Conservation (phyloP, 2,329 filamentous ascomycete genomes). For the Diplodia corticola region DNA sequence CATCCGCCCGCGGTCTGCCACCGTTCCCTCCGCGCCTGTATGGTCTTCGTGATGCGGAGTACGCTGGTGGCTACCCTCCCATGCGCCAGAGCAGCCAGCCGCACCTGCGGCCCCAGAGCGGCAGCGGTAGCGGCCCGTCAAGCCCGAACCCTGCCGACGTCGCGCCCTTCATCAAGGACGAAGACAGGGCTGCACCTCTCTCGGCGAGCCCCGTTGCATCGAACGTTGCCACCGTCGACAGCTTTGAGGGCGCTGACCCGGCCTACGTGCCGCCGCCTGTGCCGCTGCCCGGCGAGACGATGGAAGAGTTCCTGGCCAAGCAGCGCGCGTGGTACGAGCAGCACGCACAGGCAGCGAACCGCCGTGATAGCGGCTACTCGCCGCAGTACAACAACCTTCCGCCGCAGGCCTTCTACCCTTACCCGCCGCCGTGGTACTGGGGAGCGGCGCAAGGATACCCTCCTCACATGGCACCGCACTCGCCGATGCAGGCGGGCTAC, state of each 20-base stretch:
- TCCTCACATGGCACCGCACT: neutral
- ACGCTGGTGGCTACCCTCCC: neutral
- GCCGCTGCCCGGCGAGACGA: constrained; percentile 1
- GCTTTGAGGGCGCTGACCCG: neutral
- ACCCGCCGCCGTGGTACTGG: constrained; percentile 13
- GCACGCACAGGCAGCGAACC: neutral
- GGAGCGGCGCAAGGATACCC: neutral
- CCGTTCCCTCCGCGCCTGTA: constrained; percentile 8
- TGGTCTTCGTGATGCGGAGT: neutral
- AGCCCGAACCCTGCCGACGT: neutral
- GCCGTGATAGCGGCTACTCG: constrained; percentile 17
- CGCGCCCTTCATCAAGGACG: neutral
- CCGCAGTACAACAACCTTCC: constrained; percentile 3
- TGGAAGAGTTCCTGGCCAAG: constrained; percentile 9
- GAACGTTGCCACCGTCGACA: constrained; percentile 4
- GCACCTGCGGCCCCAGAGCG: neutral
- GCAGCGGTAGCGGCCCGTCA: neutral
- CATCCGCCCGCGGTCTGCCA: neutral
- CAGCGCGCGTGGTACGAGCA: constrained; percentile 13
- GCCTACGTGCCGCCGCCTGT: constrained; percentile 1
- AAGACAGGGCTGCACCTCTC: neutral
- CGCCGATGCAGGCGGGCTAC: neutral
- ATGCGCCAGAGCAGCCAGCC: constrained; percentile 5
- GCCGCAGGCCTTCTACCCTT: constrained; percentile 10
- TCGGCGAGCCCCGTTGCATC: neutral